A percentile compares a stretch with the other conserved stretches of the same genome.
Conservation (phyloP, 2,329 filamentous ascomycete species). For the Phoma sp. region DNA sequence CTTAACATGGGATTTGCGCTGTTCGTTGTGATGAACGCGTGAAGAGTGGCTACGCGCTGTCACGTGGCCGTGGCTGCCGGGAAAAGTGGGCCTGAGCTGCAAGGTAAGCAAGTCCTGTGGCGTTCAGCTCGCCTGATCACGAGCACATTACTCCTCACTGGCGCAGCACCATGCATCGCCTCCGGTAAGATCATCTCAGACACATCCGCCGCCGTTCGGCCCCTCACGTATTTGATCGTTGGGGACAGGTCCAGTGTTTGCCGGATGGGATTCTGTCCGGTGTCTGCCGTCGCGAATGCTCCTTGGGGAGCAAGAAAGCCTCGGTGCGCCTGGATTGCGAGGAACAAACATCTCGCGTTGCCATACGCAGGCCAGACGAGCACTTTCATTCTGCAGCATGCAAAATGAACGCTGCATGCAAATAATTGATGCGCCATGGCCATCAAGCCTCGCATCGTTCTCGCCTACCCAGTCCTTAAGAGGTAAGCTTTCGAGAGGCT, state of each 20-base stretch:
- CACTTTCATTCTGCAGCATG: neutral
- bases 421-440: neutral
- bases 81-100: constrained; percentile 4
- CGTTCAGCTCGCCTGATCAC: constrained; percentile 8
- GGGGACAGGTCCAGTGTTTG: too few relatives aligned
- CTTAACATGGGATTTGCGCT: neutral
- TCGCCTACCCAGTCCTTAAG: constrained; percentile 8
- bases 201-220: neutral
- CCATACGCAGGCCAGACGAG: neutral
- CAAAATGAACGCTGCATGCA: neutral
- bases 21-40: neutral
- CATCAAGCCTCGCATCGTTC: constrained; percentile 7
- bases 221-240: neutral
- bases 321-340: neutral
- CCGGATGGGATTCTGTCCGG: too few relatives aligned
- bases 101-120: neutral
- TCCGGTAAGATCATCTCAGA: neutral
- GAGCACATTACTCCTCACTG: constrained; percentile 6
- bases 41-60: neutral
- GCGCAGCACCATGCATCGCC: neutral
- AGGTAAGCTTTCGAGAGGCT: constrained; percentile 11
- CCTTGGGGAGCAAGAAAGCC: neutral
- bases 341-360: neutral
- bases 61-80: neutral
- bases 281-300: neutral